A percentile compares a stretch with the other conserved stretches of the same genome.
phyloP scores from a whole-genome alignment of 2,329 filamentous ascomycete species.

The Venturia pyrina region DNA sequence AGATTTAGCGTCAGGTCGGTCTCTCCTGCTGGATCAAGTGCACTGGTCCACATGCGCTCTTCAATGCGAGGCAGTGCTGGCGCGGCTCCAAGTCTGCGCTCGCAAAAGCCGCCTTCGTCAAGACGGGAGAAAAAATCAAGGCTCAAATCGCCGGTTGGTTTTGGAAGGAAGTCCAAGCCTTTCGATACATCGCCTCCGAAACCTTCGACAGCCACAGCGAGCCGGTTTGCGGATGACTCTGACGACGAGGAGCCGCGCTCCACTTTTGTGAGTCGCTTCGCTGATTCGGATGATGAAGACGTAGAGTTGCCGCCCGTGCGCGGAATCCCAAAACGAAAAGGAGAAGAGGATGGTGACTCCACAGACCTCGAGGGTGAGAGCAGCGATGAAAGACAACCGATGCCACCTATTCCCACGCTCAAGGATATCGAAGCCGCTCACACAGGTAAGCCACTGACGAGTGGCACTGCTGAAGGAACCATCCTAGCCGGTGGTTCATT shows the following conservation, averaged over 20 bases:
- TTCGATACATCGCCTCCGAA: constrained; percentile 24
- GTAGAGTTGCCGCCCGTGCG: constrained; percentile 50
- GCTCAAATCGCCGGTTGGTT: constrained; percentile 39
- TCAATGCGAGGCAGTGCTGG: constrained; percentile 13
- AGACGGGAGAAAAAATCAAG: constrained; percentile 14
- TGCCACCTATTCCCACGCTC: constrained; percentile 34
- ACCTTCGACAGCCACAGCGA: constrained; percentile 22
- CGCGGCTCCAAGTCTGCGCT: background rate
- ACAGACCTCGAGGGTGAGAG: constrained; percentile 37
- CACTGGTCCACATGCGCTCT: constrained; percentile 21
- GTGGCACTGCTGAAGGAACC: constrained; percentile 21
- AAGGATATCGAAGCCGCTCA: constrained; percentile 26
- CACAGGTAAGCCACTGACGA: constrained; percentile 17
- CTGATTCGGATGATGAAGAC: constrained; percentile 36
- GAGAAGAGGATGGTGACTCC: constrained; percentile 44
- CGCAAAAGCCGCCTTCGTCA: background rate
- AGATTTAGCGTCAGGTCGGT: constrained; percentile 60
- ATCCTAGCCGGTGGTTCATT: constrained; percentile 29
- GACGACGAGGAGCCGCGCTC: constrained; percentile 37
- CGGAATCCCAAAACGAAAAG: constrained; percentile 48
- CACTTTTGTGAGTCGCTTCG: constrained; percentile 37
- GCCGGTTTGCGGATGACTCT: constrained; percentile 56
- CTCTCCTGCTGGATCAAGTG: constrained; percentile 53
- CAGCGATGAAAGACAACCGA: constrained; percentile 23
- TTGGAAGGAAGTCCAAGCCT: constrained; percentile 54